Evolutionary conservation across 176 grass and related monocot genomes (phyloP).

Genomic region (Avena eriantha): DNA sequence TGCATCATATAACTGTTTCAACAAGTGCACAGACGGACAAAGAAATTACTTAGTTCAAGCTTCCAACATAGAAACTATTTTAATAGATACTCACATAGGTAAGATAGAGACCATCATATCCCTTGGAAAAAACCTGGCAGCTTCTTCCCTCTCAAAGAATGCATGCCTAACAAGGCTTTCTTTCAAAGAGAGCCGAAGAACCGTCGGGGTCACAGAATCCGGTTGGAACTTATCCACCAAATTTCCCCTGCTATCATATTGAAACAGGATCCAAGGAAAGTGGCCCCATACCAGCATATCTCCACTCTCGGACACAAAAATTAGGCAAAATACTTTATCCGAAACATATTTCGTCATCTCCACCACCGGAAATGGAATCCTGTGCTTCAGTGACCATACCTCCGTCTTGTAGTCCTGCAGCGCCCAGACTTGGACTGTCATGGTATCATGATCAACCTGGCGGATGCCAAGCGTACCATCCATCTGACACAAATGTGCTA

Average conservation of each 20-base stretch:
- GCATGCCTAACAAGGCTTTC: slow-evolving; percentile 31
- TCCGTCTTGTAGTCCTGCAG: slow-evolving; percentile 8
- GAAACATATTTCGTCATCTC: neutral
- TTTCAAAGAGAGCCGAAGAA: neutral
- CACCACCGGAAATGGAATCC: neutral
- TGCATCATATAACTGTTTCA: neutral
- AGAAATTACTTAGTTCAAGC: neutral
- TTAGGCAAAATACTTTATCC: neutral
- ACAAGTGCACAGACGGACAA: neutral
- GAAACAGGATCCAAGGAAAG: neutral
- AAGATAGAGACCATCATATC: neutral
- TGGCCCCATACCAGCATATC: neutral
- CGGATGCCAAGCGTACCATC: neutral
- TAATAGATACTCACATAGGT: neutral
- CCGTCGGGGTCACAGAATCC: neutral
- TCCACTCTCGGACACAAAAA: neutral
- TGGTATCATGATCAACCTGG: neutral
- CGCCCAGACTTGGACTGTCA: neutral
- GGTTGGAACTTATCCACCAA: neutral
- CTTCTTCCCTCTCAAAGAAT: neutral
- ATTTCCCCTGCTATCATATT: slow-evolving; percentile 22
- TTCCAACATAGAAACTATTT: neutral
- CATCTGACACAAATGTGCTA: neutral
- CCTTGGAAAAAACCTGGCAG: neutral
- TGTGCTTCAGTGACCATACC: neutral